Conservation (phyloP, 768 basidiomycete species). For the Suillus lakei region DNA sequence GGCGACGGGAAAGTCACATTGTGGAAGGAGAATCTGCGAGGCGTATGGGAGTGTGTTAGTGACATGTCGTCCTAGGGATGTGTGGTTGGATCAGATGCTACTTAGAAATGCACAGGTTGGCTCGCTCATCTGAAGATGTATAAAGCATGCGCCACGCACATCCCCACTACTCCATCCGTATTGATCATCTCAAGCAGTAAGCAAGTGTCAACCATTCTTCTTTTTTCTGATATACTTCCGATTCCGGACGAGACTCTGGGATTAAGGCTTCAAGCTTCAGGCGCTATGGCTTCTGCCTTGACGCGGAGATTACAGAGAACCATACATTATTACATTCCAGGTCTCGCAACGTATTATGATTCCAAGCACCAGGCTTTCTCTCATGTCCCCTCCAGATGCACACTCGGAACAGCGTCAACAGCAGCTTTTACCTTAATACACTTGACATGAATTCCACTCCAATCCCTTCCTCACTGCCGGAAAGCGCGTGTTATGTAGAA, state of each 20-base stretch:
- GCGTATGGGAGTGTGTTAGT: conserved; percentile 96
- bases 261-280: conserved; percentile 19
- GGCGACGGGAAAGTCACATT: conserved; percentile 97
- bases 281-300: neutral
- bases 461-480: conserved; percentile 45
- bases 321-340: conserved; percentile 67
- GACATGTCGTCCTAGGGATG: conserved; percentile 80
- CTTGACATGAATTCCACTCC: conserved; percentile 66
- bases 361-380: conserved; percentile 58
- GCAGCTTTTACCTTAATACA: conserved; percentile 60
- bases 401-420: conserved; percentile 49
- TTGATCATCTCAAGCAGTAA: conserved; percentile 55
- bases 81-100: conserved; percentile 4
- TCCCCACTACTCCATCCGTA: conserved; percentile 39
- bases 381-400: conserved; percentile 62
- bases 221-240: conserved; percentile 65
- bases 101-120: conserved; percentile 10
- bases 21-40: conserved; percentile 97
- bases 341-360: conserved; percentile 47
- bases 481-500: conserved; percentile 50
- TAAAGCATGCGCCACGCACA: conserved; percentile 48
- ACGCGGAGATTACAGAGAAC: conserved; percentile 58
- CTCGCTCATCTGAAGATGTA: conserved; percentile 10
- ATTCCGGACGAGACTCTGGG: conserved; percentile 46
- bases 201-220: conserved; percentile 52